Percentiles rank a stretch among this genome's conserved stretches.
phyloP scores from a whole-genome alignment of 345 rosid species.

The Citrus cavaleriei region DNA sequence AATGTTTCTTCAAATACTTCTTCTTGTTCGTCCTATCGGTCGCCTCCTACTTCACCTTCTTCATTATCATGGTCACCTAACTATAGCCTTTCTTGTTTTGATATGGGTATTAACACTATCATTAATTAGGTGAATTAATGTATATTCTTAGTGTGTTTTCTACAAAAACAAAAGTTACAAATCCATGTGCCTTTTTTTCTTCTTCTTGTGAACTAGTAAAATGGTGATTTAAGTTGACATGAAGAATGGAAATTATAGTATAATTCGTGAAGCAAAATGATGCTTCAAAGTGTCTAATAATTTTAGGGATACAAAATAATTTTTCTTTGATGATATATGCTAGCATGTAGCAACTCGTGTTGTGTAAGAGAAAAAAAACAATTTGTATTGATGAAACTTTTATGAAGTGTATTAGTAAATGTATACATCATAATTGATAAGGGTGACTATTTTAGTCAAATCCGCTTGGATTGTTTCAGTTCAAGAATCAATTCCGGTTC shows the following conservation, averaged over 20 bases:
- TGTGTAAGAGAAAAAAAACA: too few species aligned
- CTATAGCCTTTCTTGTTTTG: conserved; percentile 21
- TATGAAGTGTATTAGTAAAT: too few species aligned
- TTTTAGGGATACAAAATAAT: neutral
- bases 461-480: too few species aligned
- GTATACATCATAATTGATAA: too few species aligned
- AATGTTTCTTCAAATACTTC: conserved; percentile 26
- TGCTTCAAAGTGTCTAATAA: too few species aligned
- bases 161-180: neutral
- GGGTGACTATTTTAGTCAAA: too few species aligned
- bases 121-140: neutral
- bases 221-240: neutral
- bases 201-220: neutral
- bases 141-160: conserved; percentile 1
- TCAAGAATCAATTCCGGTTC: too few species aligned
- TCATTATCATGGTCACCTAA: conserved; percentile 40
- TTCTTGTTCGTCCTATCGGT: conserved; percentile 38
- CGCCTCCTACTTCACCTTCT: conserved; percentile 51
- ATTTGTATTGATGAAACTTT: too few species aligned
- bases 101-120: conserved; percentile 11
- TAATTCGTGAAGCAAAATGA: neutral
- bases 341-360: too few species aligned
- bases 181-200: too few species aligned
- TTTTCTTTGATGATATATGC: too few species aligned
- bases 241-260: neutral